Percentiles rank a stretch among this genome's conserved stretches.
phyloP scores from a whole-genome alignment of 305 asterid genomes.

The Withania somnifera region DNA sequence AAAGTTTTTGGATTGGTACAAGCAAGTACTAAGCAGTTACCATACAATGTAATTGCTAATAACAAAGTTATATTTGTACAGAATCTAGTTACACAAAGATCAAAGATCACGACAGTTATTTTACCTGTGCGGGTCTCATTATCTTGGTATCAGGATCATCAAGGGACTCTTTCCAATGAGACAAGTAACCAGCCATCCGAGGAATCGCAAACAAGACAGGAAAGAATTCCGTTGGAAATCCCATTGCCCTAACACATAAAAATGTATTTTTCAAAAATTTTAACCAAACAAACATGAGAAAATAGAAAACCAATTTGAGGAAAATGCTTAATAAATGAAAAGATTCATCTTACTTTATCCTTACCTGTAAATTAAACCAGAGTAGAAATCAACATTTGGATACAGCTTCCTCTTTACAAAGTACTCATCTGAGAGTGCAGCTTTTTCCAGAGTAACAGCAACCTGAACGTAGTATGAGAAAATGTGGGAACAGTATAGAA shows the following conservation, averaged over 20 bases:
- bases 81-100: background rate
- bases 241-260: conserved; percentile 69
- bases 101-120: background rate
- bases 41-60: background rate
- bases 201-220: conserved; percentile 95
- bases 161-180: conserved; percentile 97
- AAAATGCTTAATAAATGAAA: too few relatives aligned
- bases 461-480: conserved; percentile 41
- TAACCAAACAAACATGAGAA: too few relatives aligned
- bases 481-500: background rate
- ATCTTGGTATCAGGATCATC: conserved; percentile 96
- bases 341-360: background rate
- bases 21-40: background rate
- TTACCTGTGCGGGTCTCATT: conserved; percentile 98
- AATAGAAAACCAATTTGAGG: too few relatives aligned
- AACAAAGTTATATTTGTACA: background rate
- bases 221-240: conserved; percentile 95
- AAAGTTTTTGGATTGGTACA: background rate
- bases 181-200: conserved; percentile 97
- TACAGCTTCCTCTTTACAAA: conserved; percentile 93
- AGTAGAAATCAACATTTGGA: conserved; percentile 97
- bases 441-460: conserved; percentile 94
- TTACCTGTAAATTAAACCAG: conserved; percentile 92
- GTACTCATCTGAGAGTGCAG: conserved; percentile 89
- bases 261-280: background rate